phyloP scores from a whole-genome alignment of 208 protist genomes.

The Leishmania mexicana region DNA sequence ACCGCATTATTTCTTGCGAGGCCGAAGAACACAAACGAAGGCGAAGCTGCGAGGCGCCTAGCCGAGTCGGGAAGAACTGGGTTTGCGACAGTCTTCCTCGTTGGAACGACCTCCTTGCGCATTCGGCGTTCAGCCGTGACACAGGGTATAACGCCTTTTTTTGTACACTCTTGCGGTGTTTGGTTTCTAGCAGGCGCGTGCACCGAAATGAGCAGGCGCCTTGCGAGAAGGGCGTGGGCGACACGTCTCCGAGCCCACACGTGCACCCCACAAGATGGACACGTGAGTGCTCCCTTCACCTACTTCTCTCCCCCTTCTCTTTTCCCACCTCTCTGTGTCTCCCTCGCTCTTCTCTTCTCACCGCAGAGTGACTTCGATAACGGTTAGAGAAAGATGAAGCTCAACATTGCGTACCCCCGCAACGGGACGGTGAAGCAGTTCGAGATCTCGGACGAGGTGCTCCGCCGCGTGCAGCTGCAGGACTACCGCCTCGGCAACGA shows the following conservation, averaged over 20 bases:
- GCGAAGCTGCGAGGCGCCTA: neutral
- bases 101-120: neutral
- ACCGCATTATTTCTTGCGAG: neutral
- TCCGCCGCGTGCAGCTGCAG: conserved; percentile 80
- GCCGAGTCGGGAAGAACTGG: neutral
- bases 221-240: neutral
- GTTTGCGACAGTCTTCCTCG: neutral
- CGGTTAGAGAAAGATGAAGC: conserved; percentile 75
- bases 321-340: neutral
- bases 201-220: neutral
- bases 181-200: neutral
- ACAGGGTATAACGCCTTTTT: neutral
- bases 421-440: conserved; percentile 92
- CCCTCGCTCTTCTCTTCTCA: neutral
- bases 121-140: neutral
- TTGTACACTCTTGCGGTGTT: neutral
- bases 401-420: conserved; percentile 90
- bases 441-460: conserved; percentile 82
- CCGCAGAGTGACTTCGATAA: conserved; percentile 4
- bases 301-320: neutral
- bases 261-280: neutral
- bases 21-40: neutral
- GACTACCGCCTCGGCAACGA: conserved; percentile 90
- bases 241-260: neutral
- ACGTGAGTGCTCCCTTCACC: neutral